Conservation (phyloP, 2,329 filamentous ascomycete genomes). For the Fusarium oxysporum region DNA sequence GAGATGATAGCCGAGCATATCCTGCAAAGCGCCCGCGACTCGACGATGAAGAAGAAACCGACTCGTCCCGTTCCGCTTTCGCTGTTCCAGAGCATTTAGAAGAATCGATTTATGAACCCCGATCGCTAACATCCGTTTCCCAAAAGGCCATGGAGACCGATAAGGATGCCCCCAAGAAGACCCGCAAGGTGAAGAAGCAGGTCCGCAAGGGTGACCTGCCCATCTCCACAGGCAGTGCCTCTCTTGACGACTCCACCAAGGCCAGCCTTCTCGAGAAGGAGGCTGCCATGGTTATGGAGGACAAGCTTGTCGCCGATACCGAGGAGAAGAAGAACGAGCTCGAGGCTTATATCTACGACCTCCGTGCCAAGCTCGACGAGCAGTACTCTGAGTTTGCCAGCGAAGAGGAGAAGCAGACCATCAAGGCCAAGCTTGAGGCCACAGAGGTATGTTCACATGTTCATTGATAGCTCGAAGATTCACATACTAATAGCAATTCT, state of each 20-base stretch:
- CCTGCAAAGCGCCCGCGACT: constrained; percentile 38
- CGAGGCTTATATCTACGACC: constrained; percentile 96
- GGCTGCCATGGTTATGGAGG: constrained; percentile 92
- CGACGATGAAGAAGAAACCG: constrained; percentile 4
- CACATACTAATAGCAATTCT: constrained; percentile 23
- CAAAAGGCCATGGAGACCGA: constrained; percentile 87
- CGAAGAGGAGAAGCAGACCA: constrained; percentile 91
- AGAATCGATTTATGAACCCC: constrained; percentile 9
- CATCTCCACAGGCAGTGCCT: constrained; percentile 83
- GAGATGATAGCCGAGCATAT: constrained; percentile 29
- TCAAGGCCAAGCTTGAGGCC: constrained; percentile 84
- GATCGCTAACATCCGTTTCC: constrained; percentile 44
- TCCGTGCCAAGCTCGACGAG: constrained; percentile 94
- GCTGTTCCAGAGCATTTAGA: constrained; percentile 6
- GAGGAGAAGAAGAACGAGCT: constrained; percentile 99
- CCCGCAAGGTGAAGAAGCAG: constrained; percentile 98
- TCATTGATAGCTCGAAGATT: not conserved
- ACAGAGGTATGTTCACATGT: constrained; percentile 78
- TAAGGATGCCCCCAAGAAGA: constrained; percentile 81
- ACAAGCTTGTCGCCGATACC: constrained; percentile 97
- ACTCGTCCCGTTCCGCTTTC: not conserved
- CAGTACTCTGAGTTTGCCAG: constrained; percentile 88
- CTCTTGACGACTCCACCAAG: constrained; percentile 78
- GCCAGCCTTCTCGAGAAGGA: constrained; percentile 82
- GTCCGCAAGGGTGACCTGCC: constrained; percentile 96